Conservation (phyloP, 164 flowering plant species). For the Berberis thunbergii region DNA sequence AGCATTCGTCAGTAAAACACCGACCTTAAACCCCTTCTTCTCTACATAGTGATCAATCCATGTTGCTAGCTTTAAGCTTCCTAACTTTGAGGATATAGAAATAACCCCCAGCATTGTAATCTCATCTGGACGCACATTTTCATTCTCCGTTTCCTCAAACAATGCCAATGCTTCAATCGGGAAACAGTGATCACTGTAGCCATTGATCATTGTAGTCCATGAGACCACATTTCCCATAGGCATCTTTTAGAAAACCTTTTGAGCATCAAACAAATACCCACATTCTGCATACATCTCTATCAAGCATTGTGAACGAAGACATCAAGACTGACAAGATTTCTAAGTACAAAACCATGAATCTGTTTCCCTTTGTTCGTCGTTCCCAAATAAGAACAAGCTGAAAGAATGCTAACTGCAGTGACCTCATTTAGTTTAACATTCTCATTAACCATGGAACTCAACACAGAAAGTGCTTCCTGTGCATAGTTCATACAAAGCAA, state of each 20-base stretch:
- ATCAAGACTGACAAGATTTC: constrained; percentile 14
- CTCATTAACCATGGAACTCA: constrained; percentile 13
- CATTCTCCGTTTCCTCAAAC: too few relatives aligned
- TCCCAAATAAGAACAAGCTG: constrained; percentile 26
- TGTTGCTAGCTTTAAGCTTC: constrained; percentile 20
- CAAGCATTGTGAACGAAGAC: constrained; percentile 28
- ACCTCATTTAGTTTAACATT: constrained; percentile 21
- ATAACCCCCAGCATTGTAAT: constrained; percentile 24
- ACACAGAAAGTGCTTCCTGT: constrained; percentile 14
- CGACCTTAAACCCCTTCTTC: constrained; percentile 6
- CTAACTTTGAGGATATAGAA: constrained; percentile 27
- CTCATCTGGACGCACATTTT: constrained; percentile 26
- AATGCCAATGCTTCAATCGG: too few relatives aligned
- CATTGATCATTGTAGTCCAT: constrained; percentile 34
- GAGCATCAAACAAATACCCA: constrained; percentile 17
- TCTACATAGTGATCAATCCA: constrained; percentile 19
- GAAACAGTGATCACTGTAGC: constrained; percentile 14
- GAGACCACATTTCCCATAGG: constrained; percentile 25
- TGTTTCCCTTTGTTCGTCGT: constrained; percentile 20
- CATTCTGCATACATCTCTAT: constrained; percentile 31
- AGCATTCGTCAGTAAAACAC: constrained; percentile 20
- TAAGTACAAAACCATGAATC: constrained; percentile 23
- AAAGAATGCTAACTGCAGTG: constrained; percentile 23
- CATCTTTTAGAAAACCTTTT: constrained; percentile 22
- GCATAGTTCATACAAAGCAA: constrained; percentile 18